These are phyloP conservation scores for Termitomyces sp. DNA, from an alignment of 768 basidiomycete genomes.

Conservation along the genomic window DNA sequence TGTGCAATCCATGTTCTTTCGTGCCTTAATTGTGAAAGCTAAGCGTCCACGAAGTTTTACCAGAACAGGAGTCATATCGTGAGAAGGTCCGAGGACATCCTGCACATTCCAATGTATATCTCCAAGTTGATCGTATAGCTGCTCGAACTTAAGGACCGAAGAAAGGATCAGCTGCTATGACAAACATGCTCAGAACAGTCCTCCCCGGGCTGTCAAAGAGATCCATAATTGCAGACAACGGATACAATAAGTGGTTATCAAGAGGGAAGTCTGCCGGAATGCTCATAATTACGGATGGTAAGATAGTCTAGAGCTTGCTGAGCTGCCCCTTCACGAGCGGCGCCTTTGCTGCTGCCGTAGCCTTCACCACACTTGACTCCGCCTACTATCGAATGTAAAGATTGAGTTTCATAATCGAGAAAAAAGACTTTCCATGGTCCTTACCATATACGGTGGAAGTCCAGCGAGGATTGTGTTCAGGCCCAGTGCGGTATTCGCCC, in stretches of 20 bases:
- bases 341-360: background rate
- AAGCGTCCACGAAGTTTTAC: background rate
- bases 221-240: background rate
- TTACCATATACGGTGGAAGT: constrained; percentile 6
- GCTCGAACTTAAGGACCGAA: background rate
- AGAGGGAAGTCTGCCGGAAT: background rate
- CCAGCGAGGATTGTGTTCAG: constrained; percentile 1
- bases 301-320: background rate
- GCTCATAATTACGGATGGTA: background rate
- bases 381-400: background rate
- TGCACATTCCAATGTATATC: no score
- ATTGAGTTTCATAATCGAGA: background rate
- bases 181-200: background rate
- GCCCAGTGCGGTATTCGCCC: background rate
- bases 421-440: background rate
- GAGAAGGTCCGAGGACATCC: background rate
- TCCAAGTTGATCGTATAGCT: background rate
- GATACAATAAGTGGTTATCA: background rate
- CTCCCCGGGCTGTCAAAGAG: background rate
- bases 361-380: background rate
- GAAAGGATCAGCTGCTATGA: background rate
- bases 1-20: background rate
- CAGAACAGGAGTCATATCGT: background rate
- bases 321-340: background rate
- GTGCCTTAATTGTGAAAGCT: background rate